A percentile compares a stretch with the other conserved stretches of the same genome.
Evolutionary conservation across 768 basidiomycete species (phyloP).

Genomic region (Clavulina sp.): DNA sequence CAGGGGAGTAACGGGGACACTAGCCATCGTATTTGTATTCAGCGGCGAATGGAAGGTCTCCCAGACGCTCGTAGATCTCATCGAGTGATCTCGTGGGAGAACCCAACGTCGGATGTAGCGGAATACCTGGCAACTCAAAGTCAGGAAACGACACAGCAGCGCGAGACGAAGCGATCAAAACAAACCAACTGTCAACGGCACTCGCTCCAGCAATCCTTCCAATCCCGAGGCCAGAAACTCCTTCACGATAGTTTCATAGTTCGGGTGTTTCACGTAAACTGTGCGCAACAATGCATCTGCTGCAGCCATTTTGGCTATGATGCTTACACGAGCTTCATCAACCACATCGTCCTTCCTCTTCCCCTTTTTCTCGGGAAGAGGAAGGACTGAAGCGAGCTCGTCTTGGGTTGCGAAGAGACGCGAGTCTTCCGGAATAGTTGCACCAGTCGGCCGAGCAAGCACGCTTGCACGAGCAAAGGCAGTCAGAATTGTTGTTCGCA

Average conservation of each 20-base stretch:
- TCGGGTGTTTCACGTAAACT: conserved; percentile 64
- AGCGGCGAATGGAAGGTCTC: conserved; percentile 50
- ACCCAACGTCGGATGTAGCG: conserved; percentile 73
- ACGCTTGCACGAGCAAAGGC: conserved; percentile 67
- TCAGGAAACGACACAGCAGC: conserved; percentile 1
- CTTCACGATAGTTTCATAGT: conserved; percentile 48
- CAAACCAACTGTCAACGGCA: conserved; percentile 55
- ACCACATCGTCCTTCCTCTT: conserved; percentile 17
- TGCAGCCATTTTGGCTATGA: conserved; percentile 26
- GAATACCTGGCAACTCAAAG: conserved; percentile 37
- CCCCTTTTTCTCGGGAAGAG: conserved; percentile 14
- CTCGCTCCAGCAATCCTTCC: conserved; percentile 36
- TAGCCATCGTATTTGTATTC: conserved; percentile 93
- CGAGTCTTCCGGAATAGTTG: background rate
- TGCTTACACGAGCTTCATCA: conserved; percentile 12
- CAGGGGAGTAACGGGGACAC: no score
- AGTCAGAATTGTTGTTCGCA: conserved; percentile 62
- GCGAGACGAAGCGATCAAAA: conserved; percentile 3
- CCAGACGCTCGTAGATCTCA: conserved; percentile 62
- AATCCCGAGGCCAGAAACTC: conserved; percentile 46
- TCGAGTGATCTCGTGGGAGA: conserved; percentile 69
- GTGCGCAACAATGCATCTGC: conserved; percentile 52
- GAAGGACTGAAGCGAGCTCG: conserved; percentile 15
- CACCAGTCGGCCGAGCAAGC: conserved; percentile 26
- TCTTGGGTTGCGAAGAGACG: conserved; percentile 1